A percentile compares a stretch with the other conserved stretches of the same genome.
Evolutionary conservation across 108 stramenopile genomes (phyloP).

Genomic region (Thalassiosira profunda): DNA sequence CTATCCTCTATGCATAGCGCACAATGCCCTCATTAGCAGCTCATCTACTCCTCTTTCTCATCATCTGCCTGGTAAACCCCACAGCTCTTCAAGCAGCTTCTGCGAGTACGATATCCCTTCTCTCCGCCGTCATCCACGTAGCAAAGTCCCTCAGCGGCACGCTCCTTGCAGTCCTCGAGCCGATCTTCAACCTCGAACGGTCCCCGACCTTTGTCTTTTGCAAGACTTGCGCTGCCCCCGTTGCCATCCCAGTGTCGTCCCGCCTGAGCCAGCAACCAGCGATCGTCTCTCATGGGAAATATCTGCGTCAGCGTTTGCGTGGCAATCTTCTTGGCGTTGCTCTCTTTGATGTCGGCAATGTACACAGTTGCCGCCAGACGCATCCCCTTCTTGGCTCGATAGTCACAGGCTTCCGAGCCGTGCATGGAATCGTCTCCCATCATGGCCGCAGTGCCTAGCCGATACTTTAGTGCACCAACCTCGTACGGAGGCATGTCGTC

Average conservation of each 20-base stretch:
- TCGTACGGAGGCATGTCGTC: background rate
- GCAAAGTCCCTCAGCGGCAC: constrained; percentile 26
- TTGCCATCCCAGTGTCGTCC: constrained; percentile 38
- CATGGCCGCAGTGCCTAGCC: constrained; percentile 52
- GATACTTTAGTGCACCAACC: constrained; percentile 40
- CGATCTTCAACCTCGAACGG: constrained; percentile 27
- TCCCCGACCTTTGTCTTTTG: constrained; percentile 20
- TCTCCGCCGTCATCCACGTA: constrained; percentile 7
- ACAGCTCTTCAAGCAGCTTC: constrained; percentile 36
- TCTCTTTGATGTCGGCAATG: constrained; percentile 54
- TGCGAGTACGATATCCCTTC: no score
- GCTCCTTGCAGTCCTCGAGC: constrained; percentile 26
- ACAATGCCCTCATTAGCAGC: no score
- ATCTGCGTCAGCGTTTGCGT: constrained; percentile 27
- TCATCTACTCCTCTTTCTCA: no score
- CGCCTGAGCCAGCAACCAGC: constrained; percentile 34
- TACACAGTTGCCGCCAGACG: constrained; percentile 64
- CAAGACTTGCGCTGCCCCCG: background rate
- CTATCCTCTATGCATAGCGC: no score
- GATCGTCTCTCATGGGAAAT: constrained; percentile 30
- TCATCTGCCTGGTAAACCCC: constrained; percentile 39
- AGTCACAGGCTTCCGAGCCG: constrained; percentile 49
- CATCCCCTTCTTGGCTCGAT: constrained; percentile 27
- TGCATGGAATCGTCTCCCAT: constrained; percentile 58
- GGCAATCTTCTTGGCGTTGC: constrained; percentile 34